Evolutionary conservation across 805 yeast genomes (phyloP).

Genomic region (Spencermartinsiella europaea): DNA sequence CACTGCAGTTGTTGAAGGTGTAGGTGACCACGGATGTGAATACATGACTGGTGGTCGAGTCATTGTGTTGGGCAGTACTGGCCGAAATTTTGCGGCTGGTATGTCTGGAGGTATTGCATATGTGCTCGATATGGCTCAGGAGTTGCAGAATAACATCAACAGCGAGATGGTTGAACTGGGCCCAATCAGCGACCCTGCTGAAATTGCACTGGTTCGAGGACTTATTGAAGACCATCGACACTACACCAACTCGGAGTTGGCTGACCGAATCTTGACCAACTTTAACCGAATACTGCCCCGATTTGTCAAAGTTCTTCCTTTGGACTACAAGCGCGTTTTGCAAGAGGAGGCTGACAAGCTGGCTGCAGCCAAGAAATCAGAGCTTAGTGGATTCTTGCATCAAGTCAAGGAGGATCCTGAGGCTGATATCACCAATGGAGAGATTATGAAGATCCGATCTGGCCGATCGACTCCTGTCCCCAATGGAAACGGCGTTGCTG

Average conservation of each 20-base stretch:
- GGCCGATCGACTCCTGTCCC: constrained; percentile 35
- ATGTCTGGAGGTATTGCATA: constrained; percentile 99
- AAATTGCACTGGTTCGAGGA: constrained; percentile 90
- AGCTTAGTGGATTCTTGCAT: constrained; percentile 60
- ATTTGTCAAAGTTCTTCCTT: constrained; percentile 89
- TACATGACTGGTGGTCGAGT: constrained; percentile 99
- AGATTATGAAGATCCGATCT: constrained; percentile 47
- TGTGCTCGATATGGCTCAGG: constrained; percentile 92
- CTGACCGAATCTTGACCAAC: constrained; percentile 73
- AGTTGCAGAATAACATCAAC: constrained; percentile 75
- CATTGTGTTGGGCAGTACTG: constrained; percentile 84
- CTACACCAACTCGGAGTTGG: constrained; percentile 88
- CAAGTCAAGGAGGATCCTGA: constrained; percentile 73
- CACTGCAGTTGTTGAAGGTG: constrained; percentile 91
- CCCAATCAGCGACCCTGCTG: constrained; percentile 75
- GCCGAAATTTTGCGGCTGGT: constrained; percentile 93
- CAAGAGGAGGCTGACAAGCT: constrained; percentile 65
- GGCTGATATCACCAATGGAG: constrained; percentile 86
- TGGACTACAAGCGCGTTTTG: constrained; percentile 84
- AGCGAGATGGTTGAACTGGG: constrained; percentile 75
- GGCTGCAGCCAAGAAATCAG: constrained; percentile 54
- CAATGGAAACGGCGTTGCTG: constrained; percentile 19
- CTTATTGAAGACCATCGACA: constrained; percentile 92
- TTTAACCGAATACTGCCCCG: constrained; percentile 84
- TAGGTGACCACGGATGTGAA: constrained; percentile 98